Base-by-base conservation (phyloP, 2,329 filamentous ascomycete species). In the Trichoderma simmonsii region DNA sequence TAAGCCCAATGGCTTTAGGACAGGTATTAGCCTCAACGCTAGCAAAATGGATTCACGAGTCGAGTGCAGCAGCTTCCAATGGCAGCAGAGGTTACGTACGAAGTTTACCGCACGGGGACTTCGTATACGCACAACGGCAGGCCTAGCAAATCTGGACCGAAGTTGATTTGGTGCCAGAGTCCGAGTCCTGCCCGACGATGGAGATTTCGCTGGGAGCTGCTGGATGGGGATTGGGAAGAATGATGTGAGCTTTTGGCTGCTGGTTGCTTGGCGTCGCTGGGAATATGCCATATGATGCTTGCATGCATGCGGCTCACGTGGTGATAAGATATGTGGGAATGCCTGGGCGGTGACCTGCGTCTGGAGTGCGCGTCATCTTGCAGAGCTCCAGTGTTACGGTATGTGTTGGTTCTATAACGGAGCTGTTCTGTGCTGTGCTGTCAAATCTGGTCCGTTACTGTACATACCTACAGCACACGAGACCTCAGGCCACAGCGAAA, bases 221-320 rank as follows among this genome's bases (percentile, higher is more conserved):
- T 60, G 57, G 28, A 60, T 36, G 32, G 59, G 32, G 57, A 12
- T 59, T 59, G 32, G 32, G 32, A 26, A 18, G 12, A 14, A 32
- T 30, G 56, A 60, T 7, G n/a, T 21, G 30, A 60, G 57, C 30
- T 21, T 60, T 60, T 32, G 28, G 28, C n/a, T 32, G 26, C 18
- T n/a, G 11, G 26, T 15, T 21, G 57, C 30, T 60, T 60, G 57
- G 30, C 57, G 30, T 34, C 21, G 48, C 48, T 32, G 32, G 6
- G 2, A 18, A 34, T 59, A 57, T 57, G 64, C 51, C 48, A 36
- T 57, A 57, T 67, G 64, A 67, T 67, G 64, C 54, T 69, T 69
- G 56, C 66, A 24, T 60, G 67, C 67, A 62, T 62, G 67, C 34
- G 56, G n/a, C 39, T 70, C 71, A 72, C 71, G 71, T 72, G 66